These are phyloP conservation scores for Linum usitatissimum DNA, from an alignment of 345 rosid species.

Conservation along the genomic window DNA sequence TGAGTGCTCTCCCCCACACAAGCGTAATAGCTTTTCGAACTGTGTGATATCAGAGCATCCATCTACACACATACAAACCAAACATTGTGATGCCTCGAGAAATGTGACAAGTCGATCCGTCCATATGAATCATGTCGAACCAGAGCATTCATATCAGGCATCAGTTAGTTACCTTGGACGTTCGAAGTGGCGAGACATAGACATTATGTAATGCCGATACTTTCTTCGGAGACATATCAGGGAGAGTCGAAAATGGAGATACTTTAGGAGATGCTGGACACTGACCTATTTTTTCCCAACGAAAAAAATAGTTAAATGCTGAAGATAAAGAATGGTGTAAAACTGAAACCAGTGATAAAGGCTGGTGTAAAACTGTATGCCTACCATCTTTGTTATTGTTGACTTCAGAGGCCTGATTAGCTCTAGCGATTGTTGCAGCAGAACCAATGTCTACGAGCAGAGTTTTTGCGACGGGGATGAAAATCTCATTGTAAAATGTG, in stretches of 20 bases:
- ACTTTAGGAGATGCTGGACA: conserved; percentile 86
- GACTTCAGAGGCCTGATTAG: conserved; percentile 36
- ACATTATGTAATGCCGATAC: conserved; percentile 81
- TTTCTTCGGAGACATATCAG: conserved; percentile 97
- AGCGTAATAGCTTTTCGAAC: conserved; percentile 84
- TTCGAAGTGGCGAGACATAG: conserved; percentile 86
- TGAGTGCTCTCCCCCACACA: conserved; percentile 98
- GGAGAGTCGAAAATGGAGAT: conserved; percentile 72
- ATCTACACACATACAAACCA: conserved; percentile 32
- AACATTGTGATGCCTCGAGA: neutral
- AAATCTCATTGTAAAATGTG: conserved; percentile 83
- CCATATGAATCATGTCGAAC: no score
- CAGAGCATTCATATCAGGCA: neutral
- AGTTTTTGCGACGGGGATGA: conserved; percentile 74
- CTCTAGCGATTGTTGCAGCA: conserved; percentile 32
- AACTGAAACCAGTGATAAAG: neutral
- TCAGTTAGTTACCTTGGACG: conserved; percentile 62
- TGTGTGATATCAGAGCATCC: conserved; percentile 87
- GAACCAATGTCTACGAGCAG: conserved; percentile 77
- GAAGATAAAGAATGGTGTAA: neutral
- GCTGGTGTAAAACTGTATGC: neutral
- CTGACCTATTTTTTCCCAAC: conserved; percentile 37
- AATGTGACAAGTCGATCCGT: neutral
- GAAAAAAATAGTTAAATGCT: conserved; percentile 7
- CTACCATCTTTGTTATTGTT: conserved; percentile 52